phyloP scores from a whole-genome alignment of 257 asterid genomes.

The Solanum peruvianum region DNA sequence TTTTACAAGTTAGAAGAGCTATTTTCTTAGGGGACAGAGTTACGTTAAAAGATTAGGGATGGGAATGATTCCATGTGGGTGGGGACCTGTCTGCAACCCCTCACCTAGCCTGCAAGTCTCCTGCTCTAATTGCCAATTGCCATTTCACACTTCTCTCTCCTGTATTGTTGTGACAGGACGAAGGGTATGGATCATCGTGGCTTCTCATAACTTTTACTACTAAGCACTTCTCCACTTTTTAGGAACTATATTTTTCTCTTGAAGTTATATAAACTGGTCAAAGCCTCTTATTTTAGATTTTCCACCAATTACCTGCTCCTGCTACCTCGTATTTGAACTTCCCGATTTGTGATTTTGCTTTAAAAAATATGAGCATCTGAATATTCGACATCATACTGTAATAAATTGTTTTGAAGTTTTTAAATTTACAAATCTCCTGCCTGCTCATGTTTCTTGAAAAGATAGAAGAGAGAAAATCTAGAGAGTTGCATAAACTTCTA shows the following conservation, averaged over 20 bases:
- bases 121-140: background rate
- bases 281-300: background rate
- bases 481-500: background rate
- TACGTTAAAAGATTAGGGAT: background rate
- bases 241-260: background rate
- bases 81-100: background rate
- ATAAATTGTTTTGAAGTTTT: background rate
- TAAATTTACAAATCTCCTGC: background rate
- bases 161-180: background rate
- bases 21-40: background rate
- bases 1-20: background rate
- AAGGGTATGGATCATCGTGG: background rate
- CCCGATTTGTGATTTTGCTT: background rate
- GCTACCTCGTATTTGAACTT: background rate
- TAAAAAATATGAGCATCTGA: background rate
- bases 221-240: background rate
- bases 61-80: background rate
- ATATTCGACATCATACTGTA: background rate
- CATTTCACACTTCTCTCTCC: background rate
- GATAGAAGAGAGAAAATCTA: background rate
- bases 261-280: background rate
- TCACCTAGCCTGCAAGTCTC: background rate
- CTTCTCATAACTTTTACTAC: background rate
- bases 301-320: background rate
- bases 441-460: background rate